phyloP scores from a whole-genome alignment of 2,329 filamentous ascomycete species.

The Diaporthe sp. region DNA sequence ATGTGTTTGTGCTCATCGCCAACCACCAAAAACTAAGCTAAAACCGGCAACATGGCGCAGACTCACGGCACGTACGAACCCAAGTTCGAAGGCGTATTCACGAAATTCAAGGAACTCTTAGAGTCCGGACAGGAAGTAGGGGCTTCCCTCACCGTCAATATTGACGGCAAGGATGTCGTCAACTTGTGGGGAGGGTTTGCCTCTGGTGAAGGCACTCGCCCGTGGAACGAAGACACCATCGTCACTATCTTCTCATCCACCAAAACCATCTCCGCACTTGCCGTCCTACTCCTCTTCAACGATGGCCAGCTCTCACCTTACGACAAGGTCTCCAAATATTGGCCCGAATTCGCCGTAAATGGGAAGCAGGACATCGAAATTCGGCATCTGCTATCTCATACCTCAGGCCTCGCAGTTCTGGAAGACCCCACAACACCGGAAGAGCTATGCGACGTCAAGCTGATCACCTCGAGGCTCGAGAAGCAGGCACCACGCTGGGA shows the following conservation, averaged over 20 bases:
- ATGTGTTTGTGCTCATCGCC: no score
- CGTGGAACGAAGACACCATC: conserved; percentile 15
- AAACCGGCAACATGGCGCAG: conserved; percentile 2
- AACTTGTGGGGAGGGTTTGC: conserved; percentile 10
- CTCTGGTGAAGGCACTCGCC: neutral
- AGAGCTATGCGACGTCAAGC: neutral
- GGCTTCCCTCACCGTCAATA: neutral
- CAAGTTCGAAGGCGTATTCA: neutral
- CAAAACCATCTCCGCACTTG: conserved; percentile 10
- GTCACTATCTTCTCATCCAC: conserved; percentile 9
- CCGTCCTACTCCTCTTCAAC: conserved; percentile 11
- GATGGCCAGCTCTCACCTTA: conserved; percentile 1
- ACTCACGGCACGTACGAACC: neutral
- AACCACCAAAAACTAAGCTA: neutral
- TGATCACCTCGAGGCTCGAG: neutral
- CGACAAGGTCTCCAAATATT: conserved; percentile 13
- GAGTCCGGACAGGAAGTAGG: conserved; percentile 13
- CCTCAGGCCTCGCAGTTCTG: neutral
- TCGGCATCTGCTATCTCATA: neutral
- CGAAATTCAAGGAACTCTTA: neutral
- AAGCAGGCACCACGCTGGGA: conserved; percentile 1
- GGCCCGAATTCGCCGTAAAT: conserved; percentile 16
- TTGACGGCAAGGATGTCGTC: conserved; percentile 2
- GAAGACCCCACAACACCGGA: neutral
- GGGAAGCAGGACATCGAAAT: conserved; percentile 8